Evolutionary conservation across 768 basidiomycete genomes (phyloP).

Genomic region (Rhodotorula taiwanensis): DNA sequence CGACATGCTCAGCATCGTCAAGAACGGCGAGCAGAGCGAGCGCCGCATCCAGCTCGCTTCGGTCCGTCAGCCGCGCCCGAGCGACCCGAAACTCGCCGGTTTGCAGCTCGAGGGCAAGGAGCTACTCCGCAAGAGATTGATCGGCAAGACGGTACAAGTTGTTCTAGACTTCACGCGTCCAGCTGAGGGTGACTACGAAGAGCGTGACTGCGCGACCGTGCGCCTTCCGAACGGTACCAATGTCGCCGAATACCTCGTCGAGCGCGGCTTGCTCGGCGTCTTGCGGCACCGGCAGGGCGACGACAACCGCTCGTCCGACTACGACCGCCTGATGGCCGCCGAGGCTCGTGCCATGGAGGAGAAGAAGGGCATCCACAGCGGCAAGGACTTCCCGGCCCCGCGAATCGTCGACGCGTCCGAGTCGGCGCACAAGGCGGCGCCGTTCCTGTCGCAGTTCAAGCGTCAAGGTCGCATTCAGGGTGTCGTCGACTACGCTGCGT

Average conservation of each 20-base stretch:
- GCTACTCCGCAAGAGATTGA: constrained; percentile 81
- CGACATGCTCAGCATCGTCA: constrained; percentile 60
- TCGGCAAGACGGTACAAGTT: constrained; percentile 66
- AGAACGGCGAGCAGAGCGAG: constrained; percentile 61
- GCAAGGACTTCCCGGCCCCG: constrained; percentile 73
- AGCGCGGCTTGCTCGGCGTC: constrained; percentile 81
- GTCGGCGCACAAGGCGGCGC: constrained; percentile 47
- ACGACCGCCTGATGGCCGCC: constrained; percentile 90
- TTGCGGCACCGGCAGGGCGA: constrained; percentile 87
- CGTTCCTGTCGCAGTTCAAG: constrained; percentile 87
- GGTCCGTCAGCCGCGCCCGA: constrained; percentile 54
- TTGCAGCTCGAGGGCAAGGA: constrained; percentile 90
- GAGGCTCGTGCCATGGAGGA: constrained; percentile 64
- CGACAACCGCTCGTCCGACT: constrained; percentile 86
- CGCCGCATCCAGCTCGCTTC: constrained; percentile 80
- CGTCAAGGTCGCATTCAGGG: constrained; percentile 74
- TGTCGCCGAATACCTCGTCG: constrained; percentile 83
- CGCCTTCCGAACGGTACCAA: constrained; percentile 51
- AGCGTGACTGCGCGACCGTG: constrained; percentile 83
- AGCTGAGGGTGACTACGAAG: constrained; percentile 85
- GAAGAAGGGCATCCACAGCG: constrained; percentile 77
- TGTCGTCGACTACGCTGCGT: constrained; percentile 84
- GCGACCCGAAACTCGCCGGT: constrained; percentile 76
- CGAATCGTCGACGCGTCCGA: constrained; percentile 87
- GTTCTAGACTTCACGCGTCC: constrained; percentile 81